Evolutionary conservation across 768 basidiomycete species (phyloP).

Genomic region (Boletus reticuloceps): DNA sequence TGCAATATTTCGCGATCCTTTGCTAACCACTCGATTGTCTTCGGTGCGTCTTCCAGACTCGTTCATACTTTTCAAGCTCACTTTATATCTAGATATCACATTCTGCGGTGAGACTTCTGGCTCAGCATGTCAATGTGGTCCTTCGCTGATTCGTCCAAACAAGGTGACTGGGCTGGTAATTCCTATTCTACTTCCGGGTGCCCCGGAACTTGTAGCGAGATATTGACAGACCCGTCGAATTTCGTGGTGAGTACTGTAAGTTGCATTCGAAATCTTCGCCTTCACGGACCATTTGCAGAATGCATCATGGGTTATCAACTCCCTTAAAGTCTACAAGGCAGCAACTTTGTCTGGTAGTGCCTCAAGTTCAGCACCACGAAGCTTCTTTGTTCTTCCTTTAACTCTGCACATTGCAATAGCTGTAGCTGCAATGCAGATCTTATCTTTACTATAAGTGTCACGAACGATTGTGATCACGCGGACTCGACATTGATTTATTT

Average conservation of each 20-base stretch:
- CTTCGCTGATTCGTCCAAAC: slow-evolving; percentile 9
- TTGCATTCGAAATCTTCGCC: not conserved
- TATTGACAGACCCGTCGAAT: slow-evolving; percentile 64
- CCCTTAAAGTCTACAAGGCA: slow-evolving; percentile 70
- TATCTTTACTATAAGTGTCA: slow-evolving; percentile 15
- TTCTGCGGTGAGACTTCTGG: slow-evolving; percentile 59
- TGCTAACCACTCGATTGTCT: slow-evolving; percentile 68
- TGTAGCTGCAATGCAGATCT: slow-evolving; percentile 8
- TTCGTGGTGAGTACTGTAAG: slow-evolving; percentile 54
- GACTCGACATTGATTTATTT: slow-evolving; percentile 10
- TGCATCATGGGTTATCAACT: slow-evolving; percentile 79
- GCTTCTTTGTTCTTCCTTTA: slow-evolving; percentile 1
- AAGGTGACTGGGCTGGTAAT: slow-evolving; percentile 85
- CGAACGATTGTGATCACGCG: not conserved
- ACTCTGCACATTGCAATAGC: slow-evolving; percentile 10
- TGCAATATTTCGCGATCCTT: slow-evolving; percentile 65
- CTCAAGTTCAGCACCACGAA: slow-evolving; percentile 14
- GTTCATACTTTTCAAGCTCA: slow-evolving; percentile 15
- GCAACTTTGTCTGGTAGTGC: slow-evolving; percentile 43
- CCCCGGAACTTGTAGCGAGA: slow-evolving; percentile 67
- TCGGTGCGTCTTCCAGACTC: slow-evolving; percentile 48
- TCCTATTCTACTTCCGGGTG: slow-evolving; percentile 72
- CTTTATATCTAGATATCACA: slow-evolving; percentile 58
- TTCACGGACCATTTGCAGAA: slow-evolving; percentile 44
- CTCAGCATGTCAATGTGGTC: not conserved